Evolutionary conservation across 2,329 filamentous ascomycete genomes (phyloP), one percentile per base, ranked within the genome.

Genomic region (Paracamarosporium sp.): DNA sequence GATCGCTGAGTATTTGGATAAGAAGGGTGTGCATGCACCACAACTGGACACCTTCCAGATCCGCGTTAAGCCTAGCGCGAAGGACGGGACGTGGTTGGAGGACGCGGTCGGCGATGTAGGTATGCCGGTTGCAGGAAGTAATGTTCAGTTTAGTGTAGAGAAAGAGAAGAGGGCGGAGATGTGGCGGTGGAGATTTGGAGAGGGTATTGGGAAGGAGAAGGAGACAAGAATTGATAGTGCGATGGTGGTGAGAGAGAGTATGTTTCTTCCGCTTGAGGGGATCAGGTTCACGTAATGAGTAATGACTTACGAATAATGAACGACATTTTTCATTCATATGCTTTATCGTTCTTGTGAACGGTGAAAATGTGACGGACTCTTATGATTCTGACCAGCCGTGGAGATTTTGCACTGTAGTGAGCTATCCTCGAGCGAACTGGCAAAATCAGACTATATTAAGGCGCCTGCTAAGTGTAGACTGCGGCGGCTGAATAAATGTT

Each of bases 1-100:
- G 6, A 63, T 70, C 17, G 62, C 56, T 2, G 65, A 65, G 41
- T 70, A 67, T 38, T 55, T 70, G 1, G 51, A 62, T 31, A 48
- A 50, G 17, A 55, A 64, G 12, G 53, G 35, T 1, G 52, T 58
- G 4, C 59, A 64, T 41, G 65, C 65, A 12, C 60, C 63, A 35
- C 45, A 64, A 9, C 36, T 70, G 9, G 13, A 47, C 3, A 50
- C 52, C 2, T 64, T 68, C 9, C 59, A 53, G 4, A 60, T 70
- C 2, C 43, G 62, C 28, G 40, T 70, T 15, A 61, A 41, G 53
- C 41, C 48, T 1, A 56, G 35, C 5, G 60, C 59, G 12, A 65
- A 59, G 50, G 56, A 63, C 8, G 52, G 59, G 50, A 52, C 53
- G 17, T 68, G 59, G 44, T 41, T 68, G 30, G 50, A 47, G 8